phyloP scores from a whole-genome alignment of 2,329 filamentous ascomycete genomes.

The Pseudogymnoascus verrucosus region DNA sequence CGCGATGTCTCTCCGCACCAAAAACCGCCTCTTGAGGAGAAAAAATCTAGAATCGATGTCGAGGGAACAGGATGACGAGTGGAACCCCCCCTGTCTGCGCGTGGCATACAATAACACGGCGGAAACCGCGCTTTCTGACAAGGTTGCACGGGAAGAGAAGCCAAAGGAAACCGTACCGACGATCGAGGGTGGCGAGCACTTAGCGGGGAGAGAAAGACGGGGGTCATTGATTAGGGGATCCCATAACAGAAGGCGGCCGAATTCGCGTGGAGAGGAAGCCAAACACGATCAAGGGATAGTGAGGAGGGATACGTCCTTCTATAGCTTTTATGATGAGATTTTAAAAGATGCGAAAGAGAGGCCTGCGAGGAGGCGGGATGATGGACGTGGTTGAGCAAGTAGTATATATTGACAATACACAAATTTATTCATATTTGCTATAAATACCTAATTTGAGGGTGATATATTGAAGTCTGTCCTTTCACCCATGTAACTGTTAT shows the following conservation, averaged over 20 bases:
- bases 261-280: background rate
- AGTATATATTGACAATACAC: background rate
- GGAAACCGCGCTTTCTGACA: background rate
- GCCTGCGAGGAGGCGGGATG: background rate
- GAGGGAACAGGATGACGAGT: background rate
- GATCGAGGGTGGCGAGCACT: background rate
- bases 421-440: background rate
- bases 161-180: background rate
- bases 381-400: background rate
- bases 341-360: background rate
- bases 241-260: background rate
- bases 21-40: background rate
- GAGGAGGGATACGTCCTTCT: background rate
- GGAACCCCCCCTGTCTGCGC: background rate
- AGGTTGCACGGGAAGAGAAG: background rate
- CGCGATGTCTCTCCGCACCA: background rate
- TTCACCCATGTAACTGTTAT: background rate
- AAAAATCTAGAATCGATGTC: background rate
- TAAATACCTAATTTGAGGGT: background rate
- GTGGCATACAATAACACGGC: background rate
- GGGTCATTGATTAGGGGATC: background rate
- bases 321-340: slow-evolving; percentile 5
- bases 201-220: background rate
- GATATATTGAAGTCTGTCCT: background rate
- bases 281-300: background rate